Conservation (phyloP, 306 rosid species). For the Vicia villosa region DNA sequence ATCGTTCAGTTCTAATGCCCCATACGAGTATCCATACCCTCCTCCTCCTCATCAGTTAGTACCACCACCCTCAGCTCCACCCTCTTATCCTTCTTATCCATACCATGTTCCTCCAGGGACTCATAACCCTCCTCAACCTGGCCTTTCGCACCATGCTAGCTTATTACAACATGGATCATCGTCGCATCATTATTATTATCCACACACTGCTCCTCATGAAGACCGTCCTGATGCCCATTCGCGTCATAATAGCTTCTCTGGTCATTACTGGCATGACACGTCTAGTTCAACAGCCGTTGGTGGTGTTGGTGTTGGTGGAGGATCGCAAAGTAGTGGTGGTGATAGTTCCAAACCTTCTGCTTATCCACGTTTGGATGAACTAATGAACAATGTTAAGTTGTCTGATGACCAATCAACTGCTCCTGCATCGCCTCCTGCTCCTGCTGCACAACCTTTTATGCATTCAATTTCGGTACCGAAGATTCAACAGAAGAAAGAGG, state of each 20-base stretch:
- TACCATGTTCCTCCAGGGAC: conserved; percentile 43
- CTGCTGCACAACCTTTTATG: conserved; percentile 38
- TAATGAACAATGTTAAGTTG: conserved; percentile 53
- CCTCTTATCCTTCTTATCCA: conserved; percentile 48
- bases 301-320: conserved; percentile 30
- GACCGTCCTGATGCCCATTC: conserved; percentile 35
- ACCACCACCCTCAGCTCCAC: conserved; percentile 30
- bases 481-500: conserved; percentile 49
- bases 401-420: conserved; percentile 51
- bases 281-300: conserved; percentile 7
- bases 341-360: conserved; percentile 44
- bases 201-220: conserved; percentile 46
- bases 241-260: conserved; percentile 54
- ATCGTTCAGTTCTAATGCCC: conserved; percentile 10
- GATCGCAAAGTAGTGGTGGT: conserved; percentile 28
- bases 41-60: conserved; percentile 27
- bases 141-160: conserved; percentile 55
- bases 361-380: conserved; percentile 66
- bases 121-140: conserved; percentile 47
- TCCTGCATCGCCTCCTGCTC: conserved; percentile 49
- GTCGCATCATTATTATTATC: conserved; percentile 52
- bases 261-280: conserved; percentile 46
- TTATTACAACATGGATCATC: conserved; percentile 63
- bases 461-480: conserved; percentile 57
- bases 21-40: conserved; percentile 37